A percentile compares a stretch with the other conserved stretches of the same genome.
Evolutionary conservation across 164 flowering plant species (phyloP).

Genomic region (Malania oleifera): DNA sequence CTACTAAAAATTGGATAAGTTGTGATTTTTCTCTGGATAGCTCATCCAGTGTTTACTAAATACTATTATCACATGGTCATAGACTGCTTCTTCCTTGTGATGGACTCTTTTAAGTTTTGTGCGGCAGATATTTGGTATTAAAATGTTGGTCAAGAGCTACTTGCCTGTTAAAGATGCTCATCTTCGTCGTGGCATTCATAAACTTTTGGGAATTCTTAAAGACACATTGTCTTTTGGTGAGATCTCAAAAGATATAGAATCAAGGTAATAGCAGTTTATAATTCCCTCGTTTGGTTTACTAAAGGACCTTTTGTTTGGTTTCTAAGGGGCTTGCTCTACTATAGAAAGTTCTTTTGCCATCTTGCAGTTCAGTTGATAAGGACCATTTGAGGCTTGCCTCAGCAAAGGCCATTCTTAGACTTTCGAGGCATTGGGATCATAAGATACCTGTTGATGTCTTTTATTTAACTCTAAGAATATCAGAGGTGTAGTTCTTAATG

Average conservation of each 20-base stretch:
- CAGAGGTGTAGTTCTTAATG: slow-evolving; percentile 51
- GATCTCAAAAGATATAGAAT: slow-evolving; percentile 56
- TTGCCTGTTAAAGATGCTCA: slow-evolving; percentile 90
- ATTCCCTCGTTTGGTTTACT: neutral
- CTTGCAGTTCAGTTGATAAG: slow-evolving; percentile 76
- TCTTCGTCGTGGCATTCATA: slow-evolving; percentile 74
- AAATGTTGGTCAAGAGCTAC: slow-evolving; percentile 88
- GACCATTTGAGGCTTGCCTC: slow-evolving; percentile 87
- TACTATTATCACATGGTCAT: neutral
- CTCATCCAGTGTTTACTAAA: neutral
- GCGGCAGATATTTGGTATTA: slow-evolving; percentile 73
- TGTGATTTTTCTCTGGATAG: slow-evolving; percentile 1
- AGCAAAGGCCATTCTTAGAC: slow-evolving; percentile 83
- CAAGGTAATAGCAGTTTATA: slow-evolving; percentile 46
- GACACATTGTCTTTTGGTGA: slow-evolving; percentile 74
- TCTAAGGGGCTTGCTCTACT: slow-evolving; percentile 7
- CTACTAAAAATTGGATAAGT: neutral
- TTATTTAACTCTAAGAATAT: slow-evolving; percentile 58
- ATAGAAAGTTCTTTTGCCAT: slow-evolving; percentile 7
- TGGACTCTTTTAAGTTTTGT: neutral
- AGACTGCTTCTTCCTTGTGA: neutral
- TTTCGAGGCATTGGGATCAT: slow-evolving; percentile 86
- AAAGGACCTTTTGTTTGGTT: neutral
- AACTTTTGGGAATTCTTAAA: slow-evolving; percentile 52
- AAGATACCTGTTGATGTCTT: slow-evolving; percentile 79